Conservation (phyloP, 2,329 filamentous ascomycete genomes). For the Arthroderma uncinatum region DNA sequence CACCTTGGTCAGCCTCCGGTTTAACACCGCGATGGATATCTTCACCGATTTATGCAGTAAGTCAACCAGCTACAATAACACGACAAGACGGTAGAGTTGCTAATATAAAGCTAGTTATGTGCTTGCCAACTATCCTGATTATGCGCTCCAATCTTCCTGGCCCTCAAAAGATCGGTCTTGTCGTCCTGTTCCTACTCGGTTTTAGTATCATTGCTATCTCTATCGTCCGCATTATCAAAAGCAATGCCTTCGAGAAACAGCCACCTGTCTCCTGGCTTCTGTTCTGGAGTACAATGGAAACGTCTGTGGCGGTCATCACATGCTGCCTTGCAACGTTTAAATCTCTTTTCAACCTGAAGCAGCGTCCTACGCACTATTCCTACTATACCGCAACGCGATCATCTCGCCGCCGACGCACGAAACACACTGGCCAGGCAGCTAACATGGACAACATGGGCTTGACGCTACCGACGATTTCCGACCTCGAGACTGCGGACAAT, state of each 20-base stretch:
- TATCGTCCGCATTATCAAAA: slow-evolving; percentile 10
- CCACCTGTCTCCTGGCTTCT: slow-evolving; percentile 11
- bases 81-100: not conserved
- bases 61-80: not conserved
- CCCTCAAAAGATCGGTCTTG: slow-evolving; percentile 9
- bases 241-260: slow-evolving; percentile 9
- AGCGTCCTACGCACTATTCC: not conserved
- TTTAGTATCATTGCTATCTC: slow-evolving; percentile 11
- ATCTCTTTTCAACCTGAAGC: slow-evolving; percentile 9
- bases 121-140: slow-evolving; percentile 9
- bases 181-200: slow-evolving; percentile 10
- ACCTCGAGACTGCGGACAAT: not conserved
- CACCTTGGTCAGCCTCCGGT: slow-evolving; percentile 6
- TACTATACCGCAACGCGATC: not conserved
- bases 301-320: slow-evolving; percentile 10
- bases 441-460: not conserved
- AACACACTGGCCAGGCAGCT: not conserved
- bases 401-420: not conserved
- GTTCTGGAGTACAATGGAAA: slow-evolving; percentile 13
- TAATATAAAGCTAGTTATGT: slow-evolving; percentile 10
- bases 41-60: slow-evolving; percentile 8
- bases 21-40: slow-evolving; percentile 10
- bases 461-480: not conserved
- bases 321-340: slow-evolving; percentile 13
- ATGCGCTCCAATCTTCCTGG: slow-evolving; percentile 9